Evolutionary conservation across 108 stramenopile genomes (phyloP).

Genomic region (Aurantiochytrium sp.): DNA sequence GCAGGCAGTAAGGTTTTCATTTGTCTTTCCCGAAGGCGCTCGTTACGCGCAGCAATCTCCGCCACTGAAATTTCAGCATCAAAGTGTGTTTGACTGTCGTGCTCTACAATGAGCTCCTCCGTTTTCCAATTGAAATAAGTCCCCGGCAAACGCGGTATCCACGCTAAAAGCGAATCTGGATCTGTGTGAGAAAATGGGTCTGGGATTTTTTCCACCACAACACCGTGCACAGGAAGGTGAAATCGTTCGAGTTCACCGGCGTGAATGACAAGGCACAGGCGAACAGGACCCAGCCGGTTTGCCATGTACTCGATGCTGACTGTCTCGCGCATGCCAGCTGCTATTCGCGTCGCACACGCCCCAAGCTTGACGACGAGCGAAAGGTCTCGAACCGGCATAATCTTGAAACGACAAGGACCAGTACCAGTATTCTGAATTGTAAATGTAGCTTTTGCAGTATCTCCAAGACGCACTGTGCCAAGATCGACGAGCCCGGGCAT

Average conservation of each 20-base stretch:
- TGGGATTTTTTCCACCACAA: neutral
- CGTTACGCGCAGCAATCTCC: neutral
- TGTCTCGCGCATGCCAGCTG: neutral
- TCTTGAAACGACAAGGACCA: neutral
- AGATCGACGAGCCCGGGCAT: neutral
- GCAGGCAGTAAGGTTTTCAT: neutral
- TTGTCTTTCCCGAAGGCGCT: neutral
- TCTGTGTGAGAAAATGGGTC: neutral
- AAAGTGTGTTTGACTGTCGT: neutral
- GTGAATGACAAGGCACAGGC: neutral
- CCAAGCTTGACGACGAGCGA: neutral
- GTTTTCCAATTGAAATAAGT: neutral
- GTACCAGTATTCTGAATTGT: neutral
- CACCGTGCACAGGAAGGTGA: neutral
- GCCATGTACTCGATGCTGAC: neutral
- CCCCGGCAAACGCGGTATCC: neutral
- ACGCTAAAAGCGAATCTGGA: neutral
- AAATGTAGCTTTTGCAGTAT: neutral
- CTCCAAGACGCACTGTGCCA: neutral
- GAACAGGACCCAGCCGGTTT: neutral
- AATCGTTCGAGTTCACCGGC: neutral
- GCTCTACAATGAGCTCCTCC: neutral
- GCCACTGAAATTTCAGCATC: neutral
- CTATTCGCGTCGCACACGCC: neutral
- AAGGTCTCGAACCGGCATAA: neutral